Evolutionary conservation across 2,329 filamentous ascomycete genomes (phyloP).

Genomic region (Clarireedia monteithiana): DNA sequence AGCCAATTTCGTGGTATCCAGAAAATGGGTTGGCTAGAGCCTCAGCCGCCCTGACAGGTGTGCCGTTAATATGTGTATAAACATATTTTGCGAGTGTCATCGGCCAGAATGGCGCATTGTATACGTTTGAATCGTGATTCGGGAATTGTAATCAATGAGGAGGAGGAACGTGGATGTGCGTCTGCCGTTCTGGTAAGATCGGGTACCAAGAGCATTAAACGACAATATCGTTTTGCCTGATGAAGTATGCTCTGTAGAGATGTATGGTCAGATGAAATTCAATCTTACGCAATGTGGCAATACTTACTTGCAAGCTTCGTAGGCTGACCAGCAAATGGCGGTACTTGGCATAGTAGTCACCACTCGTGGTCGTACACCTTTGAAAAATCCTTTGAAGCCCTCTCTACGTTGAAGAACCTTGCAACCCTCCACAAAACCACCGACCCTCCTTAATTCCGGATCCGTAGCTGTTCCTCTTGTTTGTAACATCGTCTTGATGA

Average conservation of each 20-base stretch:
- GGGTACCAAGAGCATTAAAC: conserved; percentile 15
- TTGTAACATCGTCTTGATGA: conserved; percentile 96
- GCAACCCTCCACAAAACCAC: conserved; percentile 25
- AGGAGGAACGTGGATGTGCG: not conserved
- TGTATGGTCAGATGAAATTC: conserved; percentile 7
- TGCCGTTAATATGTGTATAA: not conserved
- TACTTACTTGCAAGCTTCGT: conserved; percentile 60
- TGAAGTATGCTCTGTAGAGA: conserved; percentile 49
- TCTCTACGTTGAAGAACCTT: conserved; percentile 55
- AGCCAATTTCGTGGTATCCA: conserved; percentile 2
- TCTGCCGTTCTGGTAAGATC: not conserved
- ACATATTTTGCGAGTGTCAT: not conserved
- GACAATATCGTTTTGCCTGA: conserved; percentile 40
- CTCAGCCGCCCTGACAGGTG: not conserved
- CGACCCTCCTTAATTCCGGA: conserved; percentile 47
- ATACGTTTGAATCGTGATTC: not conserved
- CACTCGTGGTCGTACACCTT: conserved; percentile 82
- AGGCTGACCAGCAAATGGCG: conserved; percentile 94
- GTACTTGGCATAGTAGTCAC: conserved; percentile 98
- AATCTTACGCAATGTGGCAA: not conserved
- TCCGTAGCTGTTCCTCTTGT: conserved; percentile 81
- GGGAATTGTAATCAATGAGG: not conserved
- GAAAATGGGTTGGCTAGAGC: conserved; percentile 1
- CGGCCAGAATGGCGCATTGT: not conserved
- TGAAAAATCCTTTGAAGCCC: conserved; percentile 82